phyloP scores from a whole-genome alignment of 2,329 filamentous ascomycete genomes.

The Alternaria viburni region DNA sequence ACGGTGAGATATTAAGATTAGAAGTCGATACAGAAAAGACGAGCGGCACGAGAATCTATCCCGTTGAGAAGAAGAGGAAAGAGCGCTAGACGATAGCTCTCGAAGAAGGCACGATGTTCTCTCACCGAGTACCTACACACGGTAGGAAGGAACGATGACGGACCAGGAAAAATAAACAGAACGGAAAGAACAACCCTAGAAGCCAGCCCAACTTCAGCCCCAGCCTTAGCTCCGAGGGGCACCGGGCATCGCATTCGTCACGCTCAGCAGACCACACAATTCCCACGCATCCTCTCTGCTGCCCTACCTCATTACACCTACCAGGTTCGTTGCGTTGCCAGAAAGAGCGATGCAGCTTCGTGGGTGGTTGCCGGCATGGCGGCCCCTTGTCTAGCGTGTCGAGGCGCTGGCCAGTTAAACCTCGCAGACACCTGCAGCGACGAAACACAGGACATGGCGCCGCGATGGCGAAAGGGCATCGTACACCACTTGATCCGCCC shows the following conservation, averaged over 20 bases:
- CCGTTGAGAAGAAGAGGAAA: slow-evolving; percentile 8
- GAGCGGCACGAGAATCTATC: slow-evolving; percentile 4
- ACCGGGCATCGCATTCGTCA: slow-evolving; percentile 10
- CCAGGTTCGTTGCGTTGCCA: slow-evolving; percentile 15
- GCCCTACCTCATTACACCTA: slow-evolving; percentile 30
- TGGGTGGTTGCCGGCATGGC: slow-evolving; percentile 38
- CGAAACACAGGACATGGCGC: slow-evolving; percentile 21
- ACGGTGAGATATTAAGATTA: slow-evolving; percentile 15
- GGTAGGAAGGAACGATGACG: slow-evolving; percentile 14
- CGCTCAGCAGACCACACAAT: slow-evolving; percentile 23
- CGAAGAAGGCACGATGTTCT: slow-evolving; percentile 28
- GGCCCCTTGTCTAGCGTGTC: slow-evolving; percentile 29
- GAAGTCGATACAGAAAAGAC: slow-evolving; percentile 13
- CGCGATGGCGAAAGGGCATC: slow-evolving; percentile 18
- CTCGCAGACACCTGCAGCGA: slow-evolving; percentile 7
- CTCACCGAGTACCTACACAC: slow-evolving; percentile 4
- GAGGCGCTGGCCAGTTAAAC: slow-evolving; percentile 29
- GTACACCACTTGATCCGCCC: slow-evolving; percentile 27
- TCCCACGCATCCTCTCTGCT: slow-evolving; percentile 6
- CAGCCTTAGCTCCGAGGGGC: slow-evolving; percentile 5
- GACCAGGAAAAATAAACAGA: slow-evolving; percentile 1
- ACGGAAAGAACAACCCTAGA: slow-evolving; percentile 20
- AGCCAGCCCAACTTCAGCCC: slow-evolving; percentile 1
- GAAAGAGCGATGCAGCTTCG: slow-evolving; percentile 30
- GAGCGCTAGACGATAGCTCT: slow-evolving; percentile 1